Conservation (phyloP, 1,139 yeast genomes). For the Yamadazyma sp. region DNA sequence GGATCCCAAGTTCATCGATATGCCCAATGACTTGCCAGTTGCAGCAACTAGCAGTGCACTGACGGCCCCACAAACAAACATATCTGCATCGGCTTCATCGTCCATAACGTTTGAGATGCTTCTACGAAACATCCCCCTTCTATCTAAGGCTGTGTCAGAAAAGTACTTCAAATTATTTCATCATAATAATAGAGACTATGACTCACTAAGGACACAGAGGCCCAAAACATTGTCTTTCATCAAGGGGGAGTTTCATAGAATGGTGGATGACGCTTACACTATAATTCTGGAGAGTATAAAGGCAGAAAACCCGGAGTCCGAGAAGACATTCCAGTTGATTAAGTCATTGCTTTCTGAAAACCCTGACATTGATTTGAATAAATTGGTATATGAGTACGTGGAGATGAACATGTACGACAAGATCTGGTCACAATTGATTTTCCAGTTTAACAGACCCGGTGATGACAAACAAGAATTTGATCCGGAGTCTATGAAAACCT, state of each 20-base stretch:
- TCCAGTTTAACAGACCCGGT: conserved; percentile 35
- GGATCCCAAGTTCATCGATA: conserved; percentile 9
- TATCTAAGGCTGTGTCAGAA: conserved; percentile 48
- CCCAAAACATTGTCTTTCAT: conserved; percentile 29
- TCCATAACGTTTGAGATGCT: conserved; percentile 41
- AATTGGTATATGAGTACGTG: conserved; percentile 64
- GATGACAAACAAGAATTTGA: conserved; percentile 29
- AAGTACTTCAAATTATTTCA: conserved; percentile 45
- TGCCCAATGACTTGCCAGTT: conserved; percentile 8
- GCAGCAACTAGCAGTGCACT: no score
- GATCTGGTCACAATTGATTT: conserved; percentile 54
- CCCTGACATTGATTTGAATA: conserved; percentile 53
- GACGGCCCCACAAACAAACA: no score
- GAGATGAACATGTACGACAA: conserved; percentile 67
- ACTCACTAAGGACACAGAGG: conserved; percentile 31
- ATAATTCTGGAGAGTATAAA: conserved; percentile 45
- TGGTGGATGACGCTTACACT: conserved; percentile 38
- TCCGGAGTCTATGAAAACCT: conserved; percentile 28
- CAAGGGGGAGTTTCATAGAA: conserved; percentile 31
- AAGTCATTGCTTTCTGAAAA: conserved; percentile 30
- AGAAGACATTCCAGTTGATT: conserved; percentile 33
- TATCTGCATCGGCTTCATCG: conserved; percentile 2
- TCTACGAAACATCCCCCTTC: conserved; percentile 45
- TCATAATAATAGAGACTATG: conserved; percentile 40
- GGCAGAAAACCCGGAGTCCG: conserved; percentile 36